Evolutionary conservation across 345 rosid genomes (phyloP).

Genomic region (Brassica rapa): DNA sequence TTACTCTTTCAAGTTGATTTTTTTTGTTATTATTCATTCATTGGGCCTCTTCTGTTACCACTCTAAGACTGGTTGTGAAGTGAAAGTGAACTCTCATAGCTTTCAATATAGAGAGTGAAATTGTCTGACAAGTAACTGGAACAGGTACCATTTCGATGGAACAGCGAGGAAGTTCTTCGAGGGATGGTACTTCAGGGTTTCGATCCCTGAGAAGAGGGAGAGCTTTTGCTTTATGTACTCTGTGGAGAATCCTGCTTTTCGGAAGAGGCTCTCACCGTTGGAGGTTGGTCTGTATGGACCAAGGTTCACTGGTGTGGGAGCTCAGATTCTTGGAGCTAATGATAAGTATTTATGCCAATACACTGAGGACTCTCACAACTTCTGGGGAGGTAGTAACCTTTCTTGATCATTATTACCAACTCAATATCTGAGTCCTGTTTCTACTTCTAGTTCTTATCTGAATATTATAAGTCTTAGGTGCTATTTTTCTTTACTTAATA

Average conservation of each 20-base stretch:
- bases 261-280: conserved; percentile 48
- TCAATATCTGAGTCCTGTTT: not conserved
- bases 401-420: not conserved
- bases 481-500: not conserved
- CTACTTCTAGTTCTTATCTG: not conserved
- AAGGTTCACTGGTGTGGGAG: conserved; percentile 82
- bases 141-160: conserved; percentile 93
- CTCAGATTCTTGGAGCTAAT: conserved; percentile 89
- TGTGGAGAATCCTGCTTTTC: conserved; percentile 81
- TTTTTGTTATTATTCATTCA: not conserved
- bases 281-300: conserved; percentile 67
- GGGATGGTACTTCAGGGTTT: conserved; percentile 95
- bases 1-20: not conserved
- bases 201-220: conserved; percentile 80
- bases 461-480: not conserved
- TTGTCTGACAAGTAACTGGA: not conserved
- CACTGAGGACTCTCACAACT: conserved; percentile 65
- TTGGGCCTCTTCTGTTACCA: too few species aligned
- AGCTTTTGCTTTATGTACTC: conserved; percentile 97
- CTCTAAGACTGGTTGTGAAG: not conserved
- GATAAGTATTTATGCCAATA: conserved; percentile 83
- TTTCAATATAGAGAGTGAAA: not conserved
- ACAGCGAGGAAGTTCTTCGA: conserved; percentile 70
- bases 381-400: conserved; percentile 94
- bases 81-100: not conserved